Conservation (phyloP, 192 early-diverging fungal genomes). For the Coemansia sp. region DNA sequence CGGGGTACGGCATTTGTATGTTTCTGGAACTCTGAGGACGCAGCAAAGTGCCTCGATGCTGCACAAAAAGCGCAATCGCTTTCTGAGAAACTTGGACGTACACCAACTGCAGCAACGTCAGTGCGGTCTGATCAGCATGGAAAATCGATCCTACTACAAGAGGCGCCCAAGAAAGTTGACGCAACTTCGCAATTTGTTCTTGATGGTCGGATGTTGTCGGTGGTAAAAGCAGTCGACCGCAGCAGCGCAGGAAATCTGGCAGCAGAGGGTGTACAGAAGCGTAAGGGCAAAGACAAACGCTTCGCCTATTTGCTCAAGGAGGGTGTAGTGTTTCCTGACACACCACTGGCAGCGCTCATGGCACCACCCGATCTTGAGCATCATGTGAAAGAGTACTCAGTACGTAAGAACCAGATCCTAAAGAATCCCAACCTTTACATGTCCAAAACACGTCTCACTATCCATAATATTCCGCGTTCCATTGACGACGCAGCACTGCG, state of each 20-base stretch:
- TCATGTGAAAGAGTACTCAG: constrained; percentile 70
- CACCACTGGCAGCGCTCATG: constrained; percentile 71
- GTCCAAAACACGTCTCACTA: constrained; percentile 83
- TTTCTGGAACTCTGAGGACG: constrained; percentile 70
- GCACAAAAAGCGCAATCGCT: constrained; percentile 63
- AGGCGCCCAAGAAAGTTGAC: constrained; percentile 32
- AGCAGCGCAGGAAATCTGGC: constrained; percentile 65
- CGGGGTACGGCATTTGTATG: constrained; percentile 95
- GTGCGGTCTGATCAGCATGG: constrained; percentile 18
- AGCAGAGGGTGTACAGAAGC: constrained; percentile 59
- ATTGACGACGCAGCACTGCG: constrained; percentile 74
- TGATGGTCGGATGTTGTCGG: constrained; percentile 79
- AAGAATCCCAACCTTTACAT: constrained; percentile 89
- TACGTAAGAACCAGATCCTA: constrained; percentile 76
- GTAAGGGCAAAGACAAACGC: constrained; percentile 75
- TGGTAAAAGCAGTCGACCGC: constrained; percentile 77
- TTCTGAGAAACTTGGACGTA: constrained; percentile 47
- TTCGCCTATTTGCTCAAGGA: constrained; percentile 89
- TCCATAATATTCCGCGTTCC: constrained; percentile 77
- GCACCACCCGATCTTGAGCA: constrained; percentile 80
- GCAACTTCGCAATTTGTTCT: constrained; percentile 62
- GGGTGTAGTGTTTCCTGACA: constrained; percentile 84
- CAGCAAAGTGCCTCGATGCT: constrained; percentile 71
- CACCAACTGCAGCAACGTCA: constrained; percentile 31
- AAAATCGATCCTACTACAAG: constrained; percentile 57